Evolutionary conservation across 345 rosid species (phyloP).

Genomic region (Aquilaria yunnanensis): DNA sequence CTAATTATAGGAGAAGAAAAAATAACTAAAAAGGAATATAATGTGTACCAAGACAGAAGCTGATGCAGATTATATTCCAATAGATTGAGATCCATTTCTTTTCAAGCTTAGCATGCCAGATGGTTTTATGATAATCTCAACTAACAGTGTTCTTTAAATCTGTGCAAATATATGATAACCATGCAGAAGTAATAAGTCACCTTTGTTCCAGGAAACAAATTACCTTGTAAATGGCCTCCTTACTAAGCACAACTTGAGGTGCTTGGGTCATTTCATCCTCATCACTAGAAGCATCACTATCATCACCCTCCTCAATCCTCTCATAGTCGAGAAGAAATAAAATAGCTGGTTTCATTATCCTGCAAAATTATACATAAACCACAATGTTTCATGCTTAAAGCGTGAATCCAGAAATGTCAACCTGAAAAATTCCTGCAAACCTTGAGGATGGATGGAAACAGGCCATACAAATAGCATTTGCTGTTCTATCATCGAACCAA

Average conservation of each 20-base stretch:
- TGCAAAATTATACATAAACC: constrained; percentile 18
- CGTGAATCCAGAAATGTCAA: constrained; percentile 3
- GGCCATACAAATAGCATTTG: constrained; percentile 84
- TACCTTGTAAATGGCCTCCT: constrained; percentile 84
- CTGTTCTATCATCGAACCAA: constrained; percentile 89
- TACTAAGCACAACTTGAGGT: constrained; percentile 44
- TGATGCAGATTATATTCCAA: neutral
- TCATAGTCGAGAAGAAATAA: constrained; percentile 89
- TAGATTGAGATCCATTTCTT: neutral
- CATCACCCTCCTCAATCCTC: constrained; percentile 63
- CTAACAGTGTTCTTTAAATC: too few relatives aligned
- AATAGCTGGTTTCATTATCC: constrained; percentile 78
- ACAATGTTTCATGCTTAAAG: constrained; percentile 5
- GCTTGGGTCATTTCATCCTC: constrained; percentile 58
- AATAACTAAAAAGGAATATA: neutral
- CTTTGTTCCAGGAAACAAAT: constrained; percentile 1
- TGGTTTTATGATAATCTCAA: neutral
- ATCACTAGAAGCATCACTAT: constrained; percentile 62
- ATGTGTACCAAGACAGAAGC: neutral
- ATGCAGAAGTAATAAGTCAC: too few relatives aligned
- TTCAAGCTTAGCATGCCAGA: neutral
- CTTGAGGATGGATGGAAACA: constrained; percentile 86
- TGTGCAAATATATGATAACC: too few relatives aligned
- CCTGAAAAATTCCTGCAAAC: constrained; percentile 24
- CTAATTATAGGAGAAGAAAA: too few relatives aligned